Evolutionary conservation across 2,329 filamentous ascomycete genomes (phyloP).

Genomic region (Aureobasidium musti): DNA sequence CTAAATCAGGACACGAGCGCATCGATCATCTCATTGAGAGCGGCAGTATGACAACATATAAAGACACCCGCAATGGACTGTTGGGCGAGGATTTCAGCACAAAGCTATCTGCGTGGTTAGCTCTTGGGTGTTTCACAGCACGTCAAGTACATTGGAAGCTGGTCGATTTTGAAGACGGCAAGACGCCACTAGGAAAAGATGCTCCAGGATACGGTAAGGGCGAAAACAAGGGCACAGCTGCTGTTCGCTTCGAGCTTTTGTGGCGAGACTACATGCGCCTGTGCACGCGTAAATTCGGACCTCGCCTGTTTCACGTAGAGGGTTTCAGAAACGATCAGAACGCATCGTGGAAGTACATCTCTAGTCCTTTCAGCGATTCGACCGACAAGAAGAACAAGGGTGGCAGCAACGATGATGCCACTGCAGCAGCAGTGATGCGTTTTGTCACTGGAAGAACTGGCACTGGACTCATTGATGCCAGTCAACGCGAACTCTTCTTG

Average conservation of each 20-base stretch:
- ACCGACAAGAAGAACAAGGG: conserved; percentile 46
- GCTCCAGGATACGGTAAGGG: conserved; percentile 64
- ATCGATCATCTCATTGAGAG: conserved; percentile 62
- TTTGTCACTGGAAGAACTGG: conserved; percentile 70
- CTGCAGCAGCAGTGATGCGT: conserved; percentile 51
- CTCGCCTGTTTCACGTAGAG: conserved; percentile 62
- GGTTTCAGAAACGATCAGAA: conserved; percentile 60
- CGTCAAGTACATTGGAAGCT: conserved; percentile 71
- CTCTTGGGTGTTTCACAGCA: conserved; percentile 71
- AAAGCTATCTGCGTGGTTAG: conserved; percentile 72
- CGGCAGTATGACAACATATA: conserved; percentile 65
- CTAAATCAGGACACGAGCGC: conserved; percentile 60
- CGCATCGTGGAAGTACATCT: conserved; percentile 42
- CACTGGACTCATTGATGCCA: conserved; percentile 75
- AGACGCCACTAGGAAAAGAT: conserved; percentile 40
- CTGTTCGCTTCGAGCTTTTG: conserved; percentile 70
- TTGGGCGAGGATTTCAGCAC: conserved; percentile 71
- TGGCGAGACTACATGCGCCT: conserved; percentile 83
- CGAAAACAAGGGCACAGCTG: conserved; percentile 70
- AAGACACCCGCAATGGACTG: conserved; percentile 70
- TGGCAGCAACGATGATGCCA: conserved; percentile 49
- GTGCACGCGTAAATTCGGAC: conserved; percentile 68
- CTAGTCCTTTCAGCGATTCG: conserved; percentile 38
- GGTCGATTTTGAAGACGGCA: conserved; percentile 68
- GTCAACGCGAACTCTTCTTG: conserved; percentile 70